These are phyloP conservation scores for Cyclocybe cylindracea DNA, from an alignment of 768 basidiomycete genomes.

Conservation along the genomic window DNA sequence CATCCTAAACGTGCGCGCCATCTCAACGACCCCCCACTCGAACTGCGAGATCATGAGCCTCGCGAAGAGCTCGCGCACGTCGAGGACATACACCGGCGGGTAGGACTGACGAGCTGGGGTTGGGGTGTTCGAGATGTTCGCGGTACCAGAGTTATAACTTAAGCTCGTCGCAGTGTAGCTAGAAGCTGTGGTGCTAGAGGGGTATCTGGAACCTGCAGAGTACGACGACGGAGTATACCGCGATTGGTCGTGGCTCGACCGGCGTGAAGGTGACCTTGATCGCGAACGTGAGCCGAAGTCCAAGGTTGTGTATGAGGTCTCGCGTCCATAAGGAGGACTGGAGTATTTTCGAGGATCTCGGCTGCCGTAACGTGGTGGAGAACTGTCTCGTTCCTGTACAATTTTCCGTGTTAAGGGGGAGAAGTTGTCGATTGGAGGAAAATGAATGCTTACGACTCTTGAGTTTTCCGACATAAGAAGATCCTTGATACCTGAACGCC, in stretches of 20 bases:
- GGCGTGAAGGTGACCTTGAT: conserved; percentile 12
- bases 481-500: conserved; percentile 40
- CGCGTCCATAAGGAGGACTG: background rate
- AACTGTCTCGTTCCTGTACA: no score
- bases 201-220: background rate
- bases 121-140: background rate
- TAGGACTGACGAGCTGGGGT: conserved; percentile 3
- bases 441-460: background rate
- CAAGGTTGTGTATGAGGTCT: no score
- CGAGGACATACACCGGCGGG: conserved; percentile 40
- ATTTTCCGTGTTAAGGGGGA: no score
- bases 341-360: background rate
- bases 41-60: conserved; percentile 38
- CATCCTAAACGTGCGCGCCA: conserved; percentile 34
- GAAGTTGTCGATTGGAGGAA: no score
- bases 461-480: conserved; percentile 23
- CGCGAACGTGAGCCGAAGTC: conserved; percentile 2
- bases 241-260: background rate
- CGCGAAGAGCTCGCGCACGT: conserved; percentile 36
- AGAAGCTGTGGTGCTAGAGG: no score
- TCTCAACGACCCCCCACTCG: conserved; percentile 21
- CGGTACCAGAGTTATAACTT: background rate
- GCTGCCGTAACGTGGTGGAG: no score
- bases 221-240: background rate
- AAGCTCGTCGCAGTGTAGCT: background rate